Conservation (phyloP, 148 eudicot genomes). For the Camellia lanceoleosa region DNA sequence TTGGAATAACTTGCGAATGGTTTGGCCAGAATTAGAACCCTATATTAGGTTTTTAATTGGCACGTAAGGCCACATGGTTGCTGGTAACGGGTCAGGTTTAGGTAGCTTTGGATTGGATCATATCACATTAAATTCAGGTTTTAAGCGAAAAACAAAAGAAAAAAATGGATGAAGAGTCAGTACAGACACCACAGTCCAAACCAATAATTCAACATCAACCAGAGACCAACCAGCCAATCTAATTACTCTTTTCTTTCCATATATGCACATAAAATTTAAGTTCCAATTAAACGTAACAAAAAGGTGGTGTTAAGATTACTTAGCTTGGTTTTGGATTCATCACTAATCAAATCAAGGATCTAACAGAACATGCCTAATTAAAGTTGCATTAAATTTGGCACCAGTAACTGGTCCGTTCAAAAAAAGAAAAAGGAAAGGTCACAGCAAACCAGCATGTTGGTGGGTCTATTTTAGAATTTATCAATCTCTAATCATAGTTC, state of each 20-base stretch:
- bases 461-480: neutral
- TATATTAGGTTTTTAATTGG: neutral
- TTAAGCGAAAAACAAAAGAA: neutral
- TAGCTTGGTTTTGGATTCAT: neutral
- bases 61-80: neutral
- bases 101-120: neutral
- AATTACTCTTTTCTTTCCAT: neutral
- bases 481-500: constrained; percentile 1
- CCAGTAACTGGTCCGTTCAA: constrained; percentile 1
- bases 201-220: neutral
- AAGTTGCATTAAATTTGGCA: neutral
- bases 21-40: neutral
- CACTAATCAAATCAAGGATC: neutral
- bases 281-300: neutral
- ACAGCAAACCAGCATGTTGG: neutral
- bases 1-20: neutral
- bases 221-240: neutral
- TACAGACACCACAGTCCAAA: neutral
- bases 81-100: neutral
- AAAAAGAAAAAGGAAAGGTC: neutral
- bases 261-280: neutral
- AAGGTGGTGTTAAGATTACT: neutral
- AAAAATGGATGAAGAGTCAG: neutral
- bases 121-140: neutral
- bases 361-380: neutral